These are phyloP conservation scores for Podospora pseudoanserina DNA, from an alignment of 495 filamentous ascomycete genomes.

Conservation along the genomic window DNA sequence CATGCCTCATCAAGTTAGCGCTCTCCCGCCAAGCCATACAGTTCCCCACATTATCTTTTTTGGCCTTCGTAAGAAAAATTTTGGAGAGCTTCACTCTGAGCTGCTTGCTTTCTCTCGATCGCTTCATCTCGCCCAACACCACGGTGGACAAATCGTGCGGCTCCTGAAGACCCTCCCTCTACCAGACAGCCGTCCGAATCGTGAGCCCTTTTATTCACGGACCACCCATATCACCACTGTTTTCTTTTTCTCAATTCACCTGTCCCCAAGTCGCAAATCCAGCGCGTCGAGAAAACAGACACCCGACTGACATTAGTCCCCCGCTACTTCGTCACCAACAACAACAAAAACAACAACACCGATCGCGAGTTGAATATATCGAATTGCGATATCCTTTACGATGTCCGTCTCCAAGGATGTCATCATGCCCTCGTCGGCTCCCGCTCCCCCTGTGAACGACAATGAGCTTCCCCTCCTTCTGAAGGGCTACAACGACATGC, in stretches of 20 bases:
- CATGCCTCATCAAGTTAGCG: slow-evolving; percentile 13
- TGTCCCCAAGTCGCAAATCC: not conserved
- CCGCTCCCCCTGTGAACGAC: slow-evolving; percentile 67
- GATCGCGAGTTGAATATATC: not conserved
- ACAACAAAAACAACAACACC: too few species aligned
- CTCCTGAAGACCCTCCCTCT: slow-evolving; percentile 19
- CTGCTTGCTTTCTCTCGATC: not conserved
- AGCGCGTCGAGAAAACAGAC: not conserved
- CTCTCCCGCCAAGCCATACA: not conserved
- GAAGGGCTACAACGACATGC: slow-evolving; percentile 84
- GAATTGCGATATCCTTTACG: slow-evolving; percentile 12
- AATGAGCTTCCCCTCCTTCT: slow-evolving; percentile 88
- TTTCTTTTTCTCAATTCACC: not conserved
- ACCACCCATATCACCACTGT: slow-evolving; percentile 19
- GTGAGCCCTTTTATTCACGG: slow-evolving; percentile 17
- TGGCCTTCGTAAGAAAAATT: slow-evolving; percentile 25
- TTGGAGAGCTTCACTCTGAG: slow-evolving; percentile 13
- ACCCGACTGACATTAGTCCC: not conserved
- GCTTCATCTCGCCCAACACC: slow-evolving; percentile 7
- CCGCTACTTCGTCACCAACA: not conserved
- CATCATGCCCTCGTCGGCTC: slow-evolving; percentile 82
- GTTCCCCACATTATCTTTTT: slow-evolving; percentile 21
- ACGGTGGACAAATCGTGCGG: slow-evolving; percentile 23
- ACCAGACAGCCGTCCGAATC: slow-evolving; percentile 23
- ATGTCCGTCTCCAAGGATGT: slow-evolving; percentile 36